A percentile compares a stretch with the other conserved stretches of the same genome.
Conservation (phyloP, 495 filamentous ascomycete species). For the Aspergillus ellipticus region DNA sequence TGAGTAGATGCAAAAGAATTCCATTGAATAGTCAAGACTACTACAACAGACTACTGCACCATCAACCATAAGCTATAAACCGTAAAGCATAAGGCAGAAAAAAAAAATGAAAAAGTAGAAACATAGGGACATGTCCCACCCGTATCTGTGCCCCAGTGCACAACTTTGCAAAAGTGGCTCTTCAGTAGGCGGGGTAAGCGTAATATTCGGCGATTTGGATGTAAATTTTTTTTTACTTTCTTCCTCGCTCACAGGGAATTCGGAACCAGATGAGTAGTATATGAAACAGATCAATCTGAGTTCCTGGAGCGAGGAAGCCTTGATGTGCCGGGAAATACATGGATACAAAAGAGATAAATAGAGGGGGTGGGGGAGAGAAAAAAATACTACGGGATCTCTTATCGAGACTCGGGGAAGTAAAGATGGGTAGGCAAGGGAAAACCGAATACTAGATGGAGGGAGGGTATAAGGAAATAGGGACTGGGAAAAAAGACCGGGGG, state of each 20-base stretch:
- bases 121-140: slow-evolving; percentile 63
- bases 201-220: slow-evolving; percentile 38
- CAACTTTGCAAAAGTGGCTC: slow-evolving; percentile 74
- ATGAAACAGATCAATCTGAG: slow-evolving; percentile 17
- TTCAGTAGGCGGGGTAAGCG: slow-evolving; percentile 71
- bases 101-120: not conserved
- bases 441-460: no score
- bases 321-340: slow-evolving; percentile 31
- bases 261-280: slow-evolving; percentile 24
- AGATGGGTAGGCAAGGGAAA: no score
- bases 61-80: not conserved
- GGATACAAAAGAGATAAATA: slow-evolving; percentile 9
- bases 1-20: slow-evolving; percentile 6
- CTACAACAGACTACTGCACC: not conserved
- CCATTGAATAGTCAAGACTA: not conserved
- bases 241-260: slow-evolving; percentile 42
- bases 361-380: not conserved
- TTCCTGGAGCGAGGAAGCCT: slow-evolving; percentile 37
- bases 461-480: not conserved
- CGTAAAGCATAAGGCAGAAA: not conserved
- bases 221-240: slow-evolving; percentile 9
- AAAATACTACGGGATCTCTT: not conserved
- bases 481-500: not conserved
- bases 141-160: slow-evolving; percentile 93
- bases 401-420: not conserved